Percentiles rank a stretch among this genome's conserved stretches.
Conservation (phyloP, 345 rosid genomes). For the Eucalyptus curtisii region DNA sequence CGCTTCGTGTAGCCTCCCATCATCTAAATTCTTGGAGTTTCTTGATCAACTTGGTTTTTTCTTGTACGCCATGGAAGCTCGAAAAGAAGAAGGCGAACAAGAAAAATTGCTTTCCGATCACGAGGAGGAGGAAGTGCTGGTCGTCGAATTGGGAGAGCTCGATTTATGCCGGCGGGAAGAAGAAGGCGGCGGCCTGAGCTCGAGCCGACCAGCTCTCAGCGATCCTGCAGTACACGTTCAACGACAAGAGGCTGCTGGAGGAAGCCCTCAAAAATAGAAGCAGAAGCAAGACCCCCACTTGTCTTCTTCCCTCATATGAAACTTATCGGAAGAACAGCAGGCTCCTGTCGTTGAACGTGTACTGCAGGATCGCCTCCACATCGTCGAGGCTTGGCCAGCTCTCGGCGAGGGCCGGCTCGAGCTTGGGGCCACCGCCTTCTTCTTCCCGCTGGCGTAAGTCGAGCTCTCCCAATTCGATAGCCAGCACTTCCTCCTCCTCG, state of each 20-base stretch:
- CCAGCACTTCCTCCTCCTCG: neutral
- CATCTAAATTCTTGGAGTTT: neutral
- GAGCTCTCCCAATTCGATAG: neutral
- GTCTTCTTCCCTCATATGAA: no score
- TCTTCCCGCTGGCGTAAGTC: rapidly evolving
- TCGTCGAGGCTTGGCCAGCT: constrained; percentile 2
- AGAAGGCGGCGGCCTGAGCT: neutral
- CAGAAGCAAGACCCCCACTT: no score
- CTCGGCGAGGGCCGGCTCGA: neutral
- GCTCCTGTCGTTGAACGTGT: constrained; percentile 24
- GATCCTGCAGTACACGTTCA: constrained; percentile 32
- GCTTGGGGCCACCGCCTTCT: neutral
- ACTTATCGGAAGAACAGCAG: no score
- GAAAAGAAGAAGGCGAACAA: neutral
- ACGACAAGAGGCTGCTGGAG: constrained; percentile 19
- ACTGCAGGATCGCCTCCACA: constrained; percentile 31
- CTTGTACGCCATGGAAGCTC: neutral
- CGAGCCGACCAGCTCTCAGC: no score
- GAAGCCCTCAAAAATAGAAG: no score
- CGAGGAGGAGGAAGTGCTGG: neutral
- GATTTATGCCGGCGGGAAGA: neutral
- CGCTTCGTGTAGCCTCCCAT: no score
- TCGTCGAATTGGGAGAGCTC: neutral
- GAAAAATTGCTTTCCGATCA: neutral
- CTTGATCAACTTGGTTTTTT: no score